These are phyloP conservation scores for Dendrocalamus latiflorus DNA, from an alignment of 202 grass and related monocot genomes.

Conservation along the genomic window DNA sequence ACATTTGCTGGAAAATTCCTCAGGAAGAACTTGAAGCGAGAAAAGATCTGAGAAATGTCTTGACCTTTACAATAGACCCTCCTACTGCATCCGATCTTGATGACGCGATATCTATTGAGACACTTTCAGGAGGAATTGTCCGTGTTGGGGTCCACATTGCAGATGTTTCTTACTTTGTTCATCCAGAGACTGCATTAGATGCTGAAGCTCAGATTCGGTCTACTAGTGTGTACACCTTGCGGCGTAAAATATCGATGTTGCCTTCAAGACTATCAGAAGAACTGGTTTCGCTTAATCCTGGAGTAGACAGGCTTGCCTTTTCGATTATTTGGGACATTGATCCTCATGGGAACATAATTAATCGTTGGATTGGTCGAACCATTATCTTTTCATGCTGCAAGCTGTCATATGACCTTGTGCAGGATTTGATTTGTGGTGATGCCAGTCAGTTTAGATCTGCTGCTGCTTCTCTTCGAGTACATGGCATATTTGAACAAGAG, in stretches of 20 bases:
- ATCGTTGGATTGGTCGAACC: constrained; percentile 80
- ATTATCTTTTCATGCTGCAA: constrained; percentile 91
- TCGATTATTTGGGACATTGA: constrained; percentile 96
- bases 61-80: constrained; percentile 86
- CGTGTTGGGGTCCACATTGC: constrained; percentile 91
- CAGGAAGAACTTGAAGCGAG: constrained; percentile 66
- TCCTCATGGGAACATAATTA: constrained; percentile 64
- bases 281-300: constrained; percentile 69
- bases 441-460: constrained; percentile 30
- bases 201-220: constrained; percentile 75
- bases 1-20: constrained; percentile 54
- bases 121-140: constrained; percentile 51
- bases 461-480: constrained; percentile 46
- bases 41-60: constrained; percentile 70
- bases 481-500: constrained; percentile 57
- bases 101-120: constrained; percentile 55
- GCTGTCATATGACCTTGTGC: constrained; percentile 73
- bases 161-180: constrained; percentile 93
- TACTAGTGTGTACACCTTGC: constrained; percentile 85
- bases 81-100: constrained; percentile 76
- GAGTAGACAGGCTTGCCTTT: constrained; percentile 74
- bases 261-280: constrained; percentile 71
- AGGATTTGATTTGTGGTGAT: constrained; percentile 55
- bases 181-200: constrained; percentile 75
- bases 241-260: constrained; percentile 74